These are phyloP conservation scores for Candida silvicultrix DNA, from an alignment of 805 yeast genomes.

Conservation along the genomic window DNA sequence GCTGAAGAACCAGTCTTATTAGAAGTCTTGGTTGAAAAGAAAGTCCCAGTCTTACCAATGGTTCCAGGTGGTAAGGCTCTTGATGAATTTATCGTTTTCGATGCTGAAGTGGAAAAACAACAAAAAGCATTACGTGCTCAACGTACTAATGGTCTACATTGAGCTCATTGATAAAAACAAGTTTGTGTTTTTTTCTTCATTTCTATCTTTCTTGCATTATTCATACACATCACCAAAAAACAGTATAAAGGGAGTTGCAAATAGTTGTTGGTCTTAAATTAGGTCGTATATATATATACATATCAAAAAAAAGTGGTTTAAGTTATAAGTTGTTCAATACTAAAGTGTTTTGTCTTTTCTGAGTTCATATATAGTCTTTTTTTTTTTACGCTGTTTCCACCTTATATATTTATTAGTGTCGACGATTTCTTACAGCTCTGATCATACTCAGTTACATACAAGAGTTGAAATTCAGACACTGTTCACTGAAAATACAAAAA, in stretches of 20 bases:
- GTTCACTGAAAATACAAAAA: no score
- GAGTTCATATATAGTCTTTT: neutral
- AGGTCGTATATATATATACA: no score
- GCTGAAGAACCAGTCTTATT: slow-evolving; percentile 72
- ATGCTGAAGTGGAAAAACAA: slow-evolving; percentile 71
- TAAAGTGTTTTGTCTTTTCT: neutral
- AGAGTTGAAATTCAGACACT: no score
- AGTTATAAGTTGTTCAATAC: neutral
- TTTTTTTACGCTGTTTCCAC: neutral
- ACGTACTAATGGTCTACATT: slow-evolving; percentile 72
- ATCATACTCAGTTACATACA: neutral
- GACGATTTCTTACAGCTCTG: neutral
- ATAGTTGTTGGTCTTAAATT: no score
- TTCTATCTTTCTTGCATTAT: neutral
- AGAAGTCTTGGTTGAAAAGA: slow-evolving; percentile 85
- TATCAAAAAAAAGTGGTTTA: neutral
- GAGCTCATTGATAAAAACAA: neutral
- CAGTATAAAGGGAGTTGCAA: neutral
- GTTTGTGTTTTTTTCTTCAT: neutral
- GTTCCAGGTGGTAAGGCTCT: slow-evolving; percentile 95
- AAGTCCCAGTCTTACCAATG: slow-evolving; percentile 96
- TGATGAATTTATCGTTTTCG: slow-evolving; percentile 87
- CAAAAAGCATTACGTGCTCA: slow-evolving; percentile 60
- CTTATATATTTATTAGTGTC: neutral
- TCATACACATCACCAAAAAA: neutral